Base-by-base conservation (phyloP, 1,284 basidiomycete species). In the Peniophora sp. region DNA sequence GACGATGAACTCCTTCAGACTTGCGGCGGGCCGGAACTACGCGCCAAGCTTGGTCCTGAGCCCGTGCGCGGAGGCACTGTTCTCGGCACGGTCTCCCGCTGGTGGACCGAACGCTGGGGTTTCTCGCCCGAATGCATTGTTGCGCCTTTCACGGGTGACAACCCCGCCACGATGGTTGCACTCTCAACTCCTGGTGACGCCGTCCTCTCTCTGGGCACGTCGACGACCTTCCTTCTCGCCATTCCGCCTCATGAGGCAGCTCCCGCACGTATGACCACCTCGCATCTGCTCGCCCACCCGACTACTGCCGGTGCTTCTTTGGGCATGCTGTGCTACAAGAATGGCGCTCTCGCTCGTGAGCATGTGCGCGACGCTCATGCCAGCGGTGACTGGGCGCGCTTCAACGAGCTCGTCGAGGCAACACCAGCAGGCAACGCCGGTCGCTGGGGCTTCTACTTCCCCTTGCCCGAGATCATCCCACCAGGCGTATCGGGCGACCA, bases 71-170 rank as follows among this genome's bases (percentile, higher is more conserved):
- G 89, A 8, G 82, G 81, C 9, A 75, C 75, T 9, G 72, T 79
- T 35, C 68, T 88, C 14, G 91, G 90, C 3, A 78, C 66, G 46
- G 75, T 94, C 35, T 75, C 75, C 46, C 58, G 62, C 3, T 95
- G 84, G 80, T 94, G 88, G 79, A 76, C 83, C 10, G 63, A 83
- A 53, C 73, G 83, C 52, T 94, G 86, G 78, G 88, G 88, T 2
- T 87, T 95, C 64, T 74, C 68, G 58, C 71, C 79, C 62, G 79
- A 85, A 24, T 95, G 92, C 60, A 70, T 84, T 44, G 76, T 97
- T 50, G 86, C 87, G 12, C 88, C 91, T 0, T 91, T 92, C 60
- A 95, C 92, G 0, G 93, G 93, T 11, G 93, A 97, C 66, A 97
- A 97, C 64, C 88, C 92, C 2, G 90, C 91, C 1, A 93, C 91